Base-by-base conservation (phyloP, 1,284 basidiomycete genomes). In the Leccinum pachyderme region DNA sequence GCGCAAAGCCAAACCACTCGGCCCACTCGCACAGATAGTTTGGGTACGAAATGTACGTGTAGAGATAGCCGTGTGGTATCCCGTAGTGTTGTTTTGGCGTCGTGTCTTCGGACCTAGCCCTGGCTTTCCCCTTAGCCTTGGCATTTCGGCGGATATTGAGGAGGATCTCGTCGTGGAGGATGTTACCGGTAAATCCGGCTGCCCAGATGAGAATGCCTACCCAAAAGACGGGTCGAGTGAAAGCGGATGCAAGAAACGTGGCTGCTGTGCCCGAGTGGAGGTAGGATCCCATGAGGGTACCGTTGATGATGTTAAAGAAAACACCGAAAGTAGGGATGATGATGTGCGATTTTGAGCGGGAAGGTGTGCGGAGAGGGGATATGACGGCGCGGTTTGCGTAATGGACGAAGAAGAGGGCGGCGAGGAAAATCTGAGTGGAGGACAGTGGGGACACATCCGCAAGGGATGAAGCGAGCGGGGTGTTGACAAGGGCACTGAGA, bases 1-100 rank as follows among this genome's bases (percentile, higher is more conserved):
- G 66, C 1, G 91, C 87, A 66, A 86, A 93, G 8, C 86, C 89
- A 8, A 83, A 65, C 91, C 91, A 95, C 72, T 95, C 93, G 52
- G 87, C 62, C 91, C 91, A 97, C 72, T 96, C 94, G 73, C 89
- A 93, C 49, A 94, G 76, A 72, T 97, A 97, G 73, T 97, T 95
- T 2, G 95, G 94, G 72, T 87, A 95, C n/a, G 92, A 93, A 61
- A 97, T 78, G 67, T 81, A 84, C 48, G 72, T 66, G 76, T 91
- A 97, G 31, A 96, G 75, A 4, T 85, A 84, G 0, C 93, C 94
- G 51, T 85, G 78, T 0, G 95, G 95, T 58, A 97, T 87, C 4
- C 84, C 84, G 69, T 97, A 97, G 71, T 87, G 78, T 55, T 81
- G 77, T 44, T 49, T 37, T 35, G 32, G 32, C 15, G 25, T 37